Evolutionary conservation across 2,329 filamentous ascomycete genomes (phyloP).

Genomic region (Tolypocladium guangdongense): DNA sequence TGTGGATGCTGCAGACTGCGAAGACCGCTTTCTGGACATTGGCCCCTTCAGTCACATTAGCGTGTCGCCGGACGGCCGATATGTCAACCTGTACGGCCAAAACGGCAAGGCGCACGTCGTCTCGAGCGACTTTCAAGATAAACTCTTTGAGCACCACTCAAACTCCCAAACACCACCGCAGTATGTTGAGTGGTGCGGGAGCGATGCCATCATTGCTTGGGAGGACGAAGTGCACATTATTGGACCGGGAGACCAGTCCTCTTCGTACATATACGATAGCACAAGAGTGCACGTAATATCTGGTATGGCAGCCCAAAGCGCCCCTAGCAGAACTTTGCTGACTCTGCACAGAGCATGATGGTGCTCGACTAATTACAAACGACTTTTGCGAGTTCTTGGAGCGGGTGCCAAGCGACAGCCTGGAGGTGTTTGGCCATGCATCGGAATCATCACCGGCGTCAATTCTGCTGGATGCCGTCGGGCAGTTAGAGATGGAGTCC

Average conservation of each 20-base stretch:
- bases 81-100: slow-evolving; percentile 75
- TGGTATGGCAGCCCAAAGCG: slow-evolving; percentile 36
- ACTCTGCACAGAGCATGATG: slow-evolving; percentile 51
- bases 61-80: slow-evolving; percentile 84
- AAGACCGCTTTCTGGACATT: slow-evolving; percentile 82
- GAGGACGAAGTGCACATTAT: slow-evolving; percentile 95
- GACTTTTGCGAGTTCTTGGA: slow-evolving; percentile 97
- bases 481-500: slow-evolving; percentile 83
- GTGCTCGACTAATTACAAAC: slow-evolving; percentile 82
- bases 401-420: slow-evolving; percentile 74
- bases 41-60: slow-evolving; percentile 86
- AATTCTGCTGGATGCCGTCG: slow-evolving; percentile 85
- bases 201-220: slow-evolving; percentile 91
- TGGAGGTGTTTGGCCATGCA: slow-evolving; percentile 80
- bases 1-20: slow-evolving; percentile 78
- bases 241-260: slow-evolving; percentile 68
- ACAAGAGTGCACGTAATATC: slow-evolving; percentile 80
- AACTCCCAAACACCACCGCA: slow-evolving; percentile 75
- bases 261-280: slow-evolving; percentile 78
- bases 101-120: slow-evolving; percentile 86
- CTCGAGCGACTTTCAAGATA: slow-evolving; percentile 87
- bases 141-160: slow-evolving; percentile 84
- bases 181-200: slow-evolving; percentile 91
- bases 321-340: neutral
- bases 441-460: slow-evolving; percentile 84